Conservation (phyloP, 1,139 yeast species). For the Wickerhamiella pararugosa region DNA sequence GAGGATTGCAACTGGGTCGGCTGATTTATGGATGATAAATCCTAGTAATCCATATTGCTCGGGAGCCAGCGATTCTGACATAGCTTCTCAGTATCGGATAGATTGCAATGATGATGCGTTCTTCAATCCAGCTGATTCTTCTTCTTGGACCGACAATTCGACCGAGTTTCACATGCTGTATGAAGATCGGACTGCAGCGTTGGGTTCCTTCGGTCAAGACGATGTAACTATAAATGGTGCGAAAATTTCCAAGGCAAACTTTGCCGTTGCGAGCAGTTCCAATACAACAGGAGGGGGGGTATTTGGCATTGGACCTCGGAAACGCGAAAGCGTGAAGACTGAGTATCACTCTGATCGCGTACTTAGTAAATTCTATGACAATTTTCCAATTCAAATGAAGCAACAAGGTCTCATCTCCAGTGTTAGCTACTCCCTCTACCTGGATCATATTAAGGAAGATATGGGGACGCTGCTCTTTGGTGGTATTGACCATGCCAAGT, state of each 20-base stretch:
- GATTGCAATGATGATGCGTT: too few relatives aligned
- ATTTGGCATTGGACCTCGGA: slow-evolving; percentile 23
- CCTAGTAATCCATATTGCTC: too few relatives aligned
- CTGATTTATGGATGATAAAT: slow-evolving; percentile 27
- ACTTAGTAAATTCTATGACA: slow-evolving; percentile 20
- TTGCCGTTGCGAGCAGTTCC: neutral
- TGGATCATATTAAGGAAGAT: slow-evolving; percentile 28
- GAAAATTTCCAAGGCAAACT: neutral
- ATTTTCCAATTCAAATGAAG: slow-evolving; percentile 32
- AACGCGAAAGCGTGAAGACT: slow-evolving; percentile 20
- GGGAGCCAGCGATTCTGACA: too few relatives aligned
- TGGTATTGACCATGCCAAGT: slow-evolving; percentile 40
- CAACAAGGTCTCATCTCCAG: slow-evolving; percentile 33
- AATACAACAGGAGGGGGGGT: slow-evolving; percentile 17
- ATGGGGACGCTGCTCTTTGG: slow-evolving; percentile 39
- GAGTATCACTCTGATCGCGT: neutral
- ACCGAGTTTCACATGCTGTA: slow-evolving; percentile 16
- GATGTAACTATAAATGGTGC: slow-evolving; percentile 24
- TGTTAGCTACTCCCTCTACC: slow-evolving; percentile 37
- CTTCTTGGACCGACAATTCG: too few relatives aligned
- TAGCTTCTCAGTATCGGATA: too few relatives aligned
- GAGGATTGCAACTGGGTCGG: slow-evolving; percentile 32
- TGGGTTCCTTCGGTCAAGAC: slow-evolving; percentile 37
- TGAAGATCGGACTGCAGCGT: slow-evolving; percentile 23
- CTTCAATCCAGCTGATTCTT: too few relatives aligned